Evolutionary conservation across 2,329 filamentous ascomycete species (phyloP), one percentile per base, ranked within the genome.

Genomic region (Eurotiales sp.): DNA sequence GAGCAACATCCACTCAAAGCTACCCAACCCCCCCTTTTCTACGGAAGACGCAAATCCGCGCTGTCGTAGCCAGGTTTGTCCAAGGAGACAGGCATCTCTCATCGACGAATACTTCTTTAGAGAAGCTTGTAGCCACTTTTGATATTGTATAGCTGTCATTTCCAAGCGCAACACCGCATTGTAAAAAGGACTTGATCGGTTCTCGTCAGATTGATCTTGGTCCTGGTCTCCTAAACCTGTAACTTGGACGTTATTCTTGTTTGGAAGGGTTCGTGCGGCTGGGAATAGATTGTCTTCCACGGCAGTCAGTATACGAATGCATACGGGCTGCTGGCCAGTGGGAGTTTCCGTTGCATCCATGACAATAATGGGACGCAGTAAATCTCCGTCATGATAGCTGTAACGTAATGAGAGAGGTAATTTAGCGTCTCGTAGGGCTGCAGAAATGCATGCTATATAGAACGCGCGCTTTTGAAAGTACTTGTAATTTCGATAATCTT

Each of bases 381-480:
- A 77, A 64, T 95, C 92, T 56, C 87, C 87, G 64, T 89, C 79
- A 46, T 89, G 73, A 57, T 79, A 77, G 53, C 82, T 81, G 68
- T 86, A 95, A 4, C 74, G 73, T 40, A 88, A 61, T 12, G 80
- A 74, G 58, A 86, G 77, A 1, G 74, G 72, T 14, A 78, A 68
- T 41, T 84, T 69, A 3, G 79, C 72, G 32, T 79, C 75, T 57
- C 83, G 82, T 47, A 97, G 74, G 4, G 81, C 83, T 25, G 82
- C 83, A 12, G 90, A 84, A 51, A 97, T 75, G 57, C 87, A 89
- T 29, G 91, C 89, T 46, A 97, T 74, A 64, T 95, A 97, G 70
- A 92, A 97, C 11, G 93, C 88, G 56, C 91, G 79, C 63, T 96
- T 95, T 73, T 96, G 91, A 65, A 96, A 96, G 72, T 95, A 97